Evolutionary conservation across 352 stramenopile genomes (phyloP), one percentile per base, ranked within the genome.

Genomic region (Chrysophaeum taylorii): DNA sequence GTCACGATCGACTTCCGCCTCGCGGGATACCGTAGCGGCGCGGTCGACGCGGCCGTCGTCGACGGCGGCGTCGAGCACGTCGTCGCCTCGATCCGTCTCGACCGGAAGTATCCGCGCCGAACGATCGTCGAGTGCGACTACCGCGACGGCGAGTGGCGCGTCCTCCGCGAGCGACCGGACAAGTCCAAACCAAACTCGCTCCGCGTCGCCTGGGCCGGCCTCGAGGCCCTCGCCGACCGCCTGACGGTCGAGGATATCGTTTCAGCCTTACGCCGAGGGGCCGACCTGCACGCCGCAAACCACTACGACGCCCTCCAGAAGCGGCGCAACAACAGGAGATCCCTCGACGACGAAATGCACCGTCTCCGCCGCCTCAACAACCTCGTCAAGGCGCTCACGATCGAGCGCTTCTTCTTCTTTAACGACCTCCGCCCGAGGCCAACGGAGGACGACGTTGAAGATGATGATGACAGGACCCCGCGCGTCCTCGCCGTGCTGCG

Each of bases 301-400:
- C 72, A 76, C 66, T 76, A 76, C 39, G 71, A 76, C 42, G 60
- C 43, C 48, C 52, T 38, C 18, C 72, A 76, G 39, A 18, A 27
- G 27, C 27, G 63, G 43, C 72, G 72, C 23, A 74, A 73, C 61
- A 36, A 18, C 33, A 52, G 31, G 29, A 41, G 7, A 25, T 16
- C 5, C 29, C 15, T 43, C 63, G 42, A 60, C 61, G 35, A 43
- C 31, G 38, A 37, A 18, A 70, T 76, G 25, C 50, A 74, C 33
- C 74, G 73, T 27, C 64, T 76, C 31, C 57, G 72, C 21, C 64
- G 71, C 2, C 48, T 92, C 69, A 93, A 93, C 77, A 93, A 93
- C 74, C 92, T 87, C 85, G 84, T 91, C 37, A 93, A 93, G 72
- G 90, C 86, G 21, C 85, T 93, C 18, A 74, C 92, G 50, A 92